Evolutionary conservation across 805 yeast species (phyloP), one percentile per base, ranked within the genome.

Genomic region (Blastobotrys americana): DNA sequence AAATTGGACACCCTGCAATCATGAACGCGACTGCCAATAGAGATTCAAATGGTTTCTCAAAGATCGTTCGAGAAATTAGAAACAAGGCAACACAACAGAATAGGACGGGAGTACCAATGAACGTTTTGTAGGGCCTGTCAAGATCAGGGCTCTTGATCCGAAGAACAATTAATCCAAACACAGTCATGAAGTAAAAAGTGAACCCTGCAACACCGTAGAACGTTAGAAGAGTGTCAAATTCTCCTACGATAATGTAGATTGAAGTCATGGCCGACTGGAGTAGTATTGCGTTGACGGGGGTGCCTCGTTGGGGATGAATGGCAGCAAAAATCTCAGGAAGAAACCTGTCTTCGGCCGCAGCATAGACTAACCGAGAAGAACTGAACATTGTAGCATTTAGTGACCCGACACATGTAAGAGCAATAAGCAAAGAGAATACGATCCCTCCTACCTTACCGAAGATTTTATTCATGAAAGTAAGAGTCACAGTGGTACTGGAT

Each of bases 331-430:
- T 15, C 3, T 40, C 19, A 1, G 72, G 72, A 4, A 67, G 25
- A 34, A 55, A 55, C 3, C 60, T 57, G 23, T 64, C 64, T 20
- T 56, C 54, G 2, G 69, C 70, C 0, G 68, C 59, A 2, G 67
- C 53, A 38, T 67, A 64, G 2, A 64, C 57, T 13, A 68, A 52
- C 10, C 68, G 55, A 1, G 66, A 60, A 1, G 68, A 56, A 13
- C 68, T 57, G 46, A 65, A 63, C 9, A 58, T 51, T 3, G 66
- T 56, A 1, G 72, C 72, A 47, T 68, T 68, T 15, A 69, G 49
- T 4, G 71, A 67, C 2, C 72, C 72, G 9, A 67, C 51, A 44
- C 73, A 68, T 1, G 70, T 64, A 2, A 59, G 42, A 2, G 69
- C 66, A 20, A 68, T 66, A 10, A 62, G 48, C 1, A 60, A 28